Evolutionary conservation across 2,329 filamentous ascomycete genomes (phyloP).

Genomic region (Monilinia fructicola): DNA sequence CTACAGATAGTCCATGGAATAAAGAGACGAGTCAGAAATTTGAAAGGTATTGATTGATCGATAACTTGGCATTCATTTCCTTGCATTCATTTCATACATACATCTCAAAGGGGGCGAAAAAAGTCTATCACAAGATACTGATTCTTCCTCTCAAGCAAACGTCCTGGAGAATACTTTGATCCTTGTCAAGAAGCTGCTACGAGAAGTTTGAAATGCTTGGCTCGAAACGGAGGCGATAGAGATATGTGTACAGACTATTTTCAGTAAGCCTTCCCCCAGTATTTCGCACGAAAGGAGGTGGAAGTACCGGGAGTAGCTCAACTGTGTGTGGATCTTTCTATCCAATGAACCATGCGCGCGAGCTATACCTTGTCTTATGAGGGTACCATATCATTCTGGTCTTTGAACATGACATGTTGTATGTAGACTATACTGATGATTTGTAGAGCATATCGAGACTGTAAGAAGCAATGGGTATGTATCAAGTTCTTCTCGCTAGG

Average conservation of each 20-base stretch:
- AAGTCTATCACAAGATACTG: not conserved
- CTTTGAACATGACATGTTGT: not conserved
- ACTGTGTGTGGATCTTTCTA: slow-evolving; percentile 14
- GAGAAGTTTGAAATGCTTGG: slow-evolving; percentile 81
- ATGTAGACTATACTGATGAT: not conserved
- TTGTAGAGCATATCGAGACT: slow-evolving; percentile 84
- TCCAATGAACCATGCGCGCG: not conserved
- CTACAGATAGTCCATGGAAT: slow-evolving; percentile 50
- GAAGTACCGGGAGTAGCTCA: not conserved
- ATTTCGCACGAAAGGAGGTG: not conserved
- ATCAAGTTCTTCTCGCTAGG: not conserved
- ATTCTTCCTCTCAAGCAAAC: slow-evolving; percentile 62
- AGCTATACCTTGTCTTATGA: not conserved
- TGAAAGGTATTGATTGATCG: slow-evolving; percentile 50
- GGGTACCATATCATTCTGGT: not conserved
- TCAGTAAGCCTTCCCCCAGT: slow-evolving; percentile 60
- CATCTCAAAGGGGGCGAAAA: slow-evolving; percentile 24
- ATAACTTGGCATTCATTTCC: not conserved
- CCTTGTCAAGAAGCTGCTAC: slow-evolving; percentile 92
- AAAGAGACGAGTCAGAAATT: slow-evolving; percentile 63
- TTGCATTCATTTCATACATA: slow-evolving; percentile 10
- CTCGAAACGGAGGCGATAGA: slow-evolving; percentile 82
- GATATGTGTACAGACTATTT: slow-evolving; percentile 95
- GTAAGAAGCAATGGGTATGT: slow-evolving; percentile 90
- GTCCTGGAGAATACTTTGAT: slow-evolving; percentile 85